Evolutionary conservation across 2,329 filamentous ascomycete species (phyloP).

Genomic region (Pseudogymnoascus sp.): DNA sequence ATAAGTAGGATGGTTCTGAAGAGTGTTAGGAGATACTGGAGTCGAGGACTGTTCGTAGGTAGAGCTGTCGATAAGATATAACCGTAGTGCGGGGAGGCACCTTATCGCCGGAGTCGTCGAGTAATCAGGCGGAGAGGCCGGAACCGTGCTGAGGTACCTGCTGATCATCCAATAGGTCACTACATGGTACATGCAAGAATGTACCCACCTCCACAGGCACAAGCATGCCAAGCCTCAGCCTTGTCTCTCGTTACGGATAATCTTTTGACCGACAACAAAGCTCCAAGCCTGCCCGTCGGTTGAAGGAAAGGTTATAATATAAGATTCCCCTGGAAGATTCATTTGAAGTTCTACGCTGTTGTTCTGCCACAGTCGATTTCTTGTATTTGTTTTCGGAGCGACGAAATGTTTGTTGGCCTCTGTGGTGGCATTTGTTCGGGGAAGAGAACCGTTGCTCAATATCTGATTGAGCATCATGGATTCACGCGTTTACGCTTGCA

Average conservation of each 20-base stretch:
- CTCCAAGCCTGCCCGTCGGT: neutral
- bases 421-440: slow-evolving; percentile 87
- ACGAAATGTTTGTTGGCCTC: slow-evolving; percentile 66
- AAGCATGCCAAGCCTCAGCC: slow-evolving; percentile 6
- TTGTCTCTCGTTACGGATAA: neutral
- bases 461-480: slow-evolving; percentile 74
- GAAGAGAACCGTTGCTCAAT: slow-evolving; percentile 82
- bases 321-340: neutral
- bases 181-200: neutral
- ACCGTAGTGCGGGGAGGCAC: neutral
- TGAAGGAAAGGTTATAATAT: neutral
- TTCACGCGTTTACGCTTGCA: slow-evolving; percentile 67
- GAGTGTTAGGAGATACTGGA: neutral
- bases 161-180: slow-evolving; percentile 6
- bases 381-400: neutral
- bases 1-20: neutral
- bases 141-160: slow-evolving; percentile 5
- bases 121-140: slow-evolving; percentile 5
- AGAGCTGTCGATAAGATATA: slow-evolving; percentile 5
- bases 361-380: neutral
- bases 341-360: neutral
- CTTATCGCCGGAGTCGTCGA: slow-evolving; percentile 7
- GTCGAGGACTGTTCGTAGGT: neutral
- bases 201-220: slow-evolving; percentile 1
- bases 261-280: slow-evolving; percentile 3